Percentiles rank a stretch among this genome's conserved stretches.
phyloP scores from a whole-genome alignment of 1,284 basidiomycete species.

The Phylloboletellus chloephorus region DNA sequence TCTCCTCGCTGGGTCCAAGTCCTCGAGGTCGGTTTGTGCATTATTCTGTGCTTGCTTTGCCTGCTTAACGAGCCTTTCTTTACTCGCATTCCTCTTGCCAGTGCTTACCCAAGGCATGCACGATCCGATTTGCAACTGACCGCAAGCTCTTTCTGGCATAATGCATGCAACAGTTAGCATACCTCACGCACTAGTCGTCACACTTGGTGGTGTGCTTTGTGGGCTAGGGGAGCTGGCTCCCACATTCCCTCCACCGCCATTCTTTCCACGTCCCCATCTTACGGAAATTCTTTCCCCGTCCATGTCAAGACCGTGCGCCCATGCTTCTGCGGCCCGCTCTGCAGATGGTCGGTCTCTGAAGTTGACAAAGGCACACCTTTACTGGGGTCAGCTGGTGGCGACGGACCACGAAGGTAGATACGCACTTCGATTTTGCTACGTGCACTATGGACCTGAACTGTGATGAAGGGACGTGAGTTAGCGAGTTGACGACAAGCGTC shows the following conservation, averaged over 20 bases:
- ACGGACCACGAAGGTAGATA: not conserved
- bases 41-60: too few relatives aligned
- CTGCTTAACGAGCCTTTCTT: too few relatives aligned
- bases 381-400: slow-evolving; percentile 10
- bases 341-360: slow-evolving; percentile 79
- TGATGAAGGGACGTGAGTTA: slow-evolving; percentile 63
- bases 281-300: slow-evolving; percentile 72
- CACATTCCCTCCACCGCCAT: slow-evolving; percentile 18
- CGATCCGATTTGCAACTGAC: not conserved
- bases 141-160: not conserved
- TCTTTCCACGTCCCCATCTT: slow-evolving; percentile 82
- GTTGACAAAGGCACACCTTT: slow-evolving; percentile 93
- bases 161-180: slow-evolving; percentile 3
- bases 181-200: slow-evolving; percentile 14
- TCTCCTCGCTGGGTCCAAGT: too few relatives aligned
- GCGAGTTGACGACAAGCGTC: slow-evolving; percentile 65
- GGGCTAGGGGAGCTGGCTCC: slow-evolving; percentile 4
- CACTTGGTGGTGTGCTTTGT: slow-evolving; percentile 6
- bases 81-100: too few relatives aligned
- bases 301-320: slow-evolving; percentile 84
- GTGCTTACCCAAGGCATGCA: too few relatives aligned
- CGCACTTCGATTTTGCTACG: slow-evolving; percentile 73
- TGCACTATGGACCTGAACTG: slow-evolving; percentile 82
- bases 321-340: slow-evolving; percentile 81
- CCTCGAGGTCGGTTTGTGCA: too few relatives aligned